These are phyloP conservation scores for Penicillium malachiteum DNA, from an alignment of 495 filamentous ascomycete genomes.

Conservation along the genomic window DNA sequence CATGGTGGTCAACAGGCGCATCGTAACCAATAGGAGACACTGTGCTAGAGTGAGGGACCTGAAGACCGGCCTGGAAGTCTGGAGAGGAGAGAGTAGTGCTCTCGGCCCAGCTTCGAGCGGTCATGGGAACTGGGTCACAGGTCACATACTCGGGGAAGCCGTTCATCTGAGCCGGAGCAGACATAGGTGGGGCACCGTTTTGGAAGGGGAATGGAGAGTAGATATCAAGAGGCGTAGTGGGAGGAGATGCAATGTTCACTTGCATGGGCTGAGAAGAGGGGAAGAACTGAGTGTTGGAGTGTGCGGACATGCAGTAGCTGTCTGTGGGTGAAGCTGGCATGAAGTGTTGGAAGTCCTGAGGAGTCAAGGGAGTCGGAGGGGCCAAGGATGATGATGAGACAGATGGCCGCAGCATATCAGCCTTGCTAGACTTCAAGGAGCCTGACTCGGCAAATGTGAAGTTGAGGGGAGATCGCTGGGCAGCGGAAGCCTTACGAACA, in stretches of 20 bases:
- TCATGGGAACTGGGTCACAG: slow-evolving; percentile 34
- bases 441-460: slow-evolving; percentile 49
- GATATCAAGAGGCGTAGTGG: slow-evolving; percentile 43
- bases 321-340: slow-evolving; percentile 41
- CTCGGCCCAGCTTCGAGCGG: slow-evolving; percentile 44
- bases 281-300: slow-evolving; percentile 39
- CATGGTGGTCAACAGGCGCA: slow-evolving; percentile 28
- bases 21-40: slow-evolving; percentile 40
- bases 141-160: slow-evolving; percentile 42
- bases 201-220: slow-evolving; percentile 43
- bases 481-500: slow-evolving; percentile 48
- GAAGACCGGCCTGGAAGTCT: slow-evolving; percentile 35
- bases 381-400: slow-evolving; percentile 39
- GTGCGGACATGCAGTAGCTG: slow-evolving; percentile 42
- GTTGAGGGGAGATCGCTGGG: slow-evolving; percentile 55
- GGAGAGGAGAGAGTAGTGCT: slow-evolving; percentile 42
- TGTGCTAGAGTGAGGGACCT: slow-evolving; percentile 33
- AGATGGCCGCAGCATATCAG: slow-evolving; percentile 42
- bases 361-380: slow-evolving; percentile 49
- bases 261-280: slow-evolving; percentile 46
- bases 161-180: slow-evolving; percentile 45
- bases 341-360: slow-evolving; percentile 45
- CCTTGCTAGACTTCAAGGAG: slow-evolving; percentile 38
- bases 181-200: slow-evolving; percentile 42
- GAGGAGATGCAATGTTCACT: slow-evolving; percentile 48